phyloP scores from a whole-genome alignment of 2,329 filamentous ascomycete species.

The Hypoxylon sp. region DNA sequence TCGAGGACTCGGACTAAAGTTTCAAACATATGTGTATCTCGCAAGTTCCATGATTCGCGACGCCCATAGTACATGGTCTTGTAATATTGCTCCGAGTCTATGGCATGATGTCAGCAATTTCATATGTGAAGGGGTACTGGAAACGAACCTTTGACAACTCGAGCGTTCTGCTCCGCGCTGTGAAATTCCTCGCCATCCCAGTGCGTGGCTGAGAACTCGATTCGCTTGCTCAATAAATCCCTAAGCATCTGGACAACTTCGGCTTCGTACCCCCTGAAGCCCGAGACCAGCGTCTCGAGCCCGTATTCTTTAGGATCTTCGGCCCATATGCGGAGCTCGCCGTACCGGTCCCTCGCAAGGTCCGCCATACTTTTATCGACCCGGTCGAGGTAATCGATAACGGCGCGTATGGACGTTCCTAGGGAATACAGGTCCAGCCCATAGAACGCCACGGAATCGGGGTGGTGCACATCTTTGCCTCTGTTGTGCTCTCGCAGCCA shows the following conservation, averaged over 20 bases:
- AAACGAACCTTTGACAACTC: slow-evolving; percentile 1
- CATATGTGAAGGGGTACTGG: not conserved
- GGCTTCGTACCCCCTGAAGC: slow-evolving; percentile 7
- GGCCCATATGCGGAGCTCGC: slow-evolving; percentile 1
- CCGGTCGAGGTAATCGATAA: slow-evolving; percentile 2
- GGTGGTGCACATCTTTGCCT: not conserved
- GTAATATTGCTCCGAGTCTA: slow-evolving; percentile 11
- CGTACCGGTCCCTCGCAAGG: slow-evolving; percentile 8
- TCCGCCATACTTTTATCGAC: not conserved
- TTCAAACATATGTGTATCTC: slow-evolving; percentile 13
- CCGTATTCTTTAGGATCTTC: slow-evolving; percentile 8
- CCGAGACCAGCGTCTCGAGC: slow-evolving; percentile 8
- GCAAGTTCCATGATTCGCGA: slow-evolving; percentile 11
- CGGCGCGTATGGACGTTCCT: not conserved
- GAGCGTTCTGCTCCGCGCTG: not conserved
- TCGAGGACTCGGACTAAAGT: not conserved
- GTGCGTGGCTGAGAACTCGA: not conserved
- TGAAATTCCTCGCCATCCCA: not conserved
- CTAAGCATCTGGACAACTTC: slow-evolving; percentile 7
- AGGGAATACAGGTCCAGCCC: not conserved
- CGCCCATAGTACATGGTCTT: slow-evolving; percentile 6
- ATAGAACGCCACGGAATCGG: slow-evolving; percentile 1
- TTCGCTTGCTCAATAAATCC: not conserved
- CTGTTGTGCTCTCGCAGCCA: slow-evolving; percentile 2
- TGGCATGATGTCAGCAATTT: not conserved